Evolutionary conservation across 2,329 filamentous ascomycete species (phyloP), one percentile per base, ranked within the genome.

Genomic region (Elsinoe fawcettii): DNA sequence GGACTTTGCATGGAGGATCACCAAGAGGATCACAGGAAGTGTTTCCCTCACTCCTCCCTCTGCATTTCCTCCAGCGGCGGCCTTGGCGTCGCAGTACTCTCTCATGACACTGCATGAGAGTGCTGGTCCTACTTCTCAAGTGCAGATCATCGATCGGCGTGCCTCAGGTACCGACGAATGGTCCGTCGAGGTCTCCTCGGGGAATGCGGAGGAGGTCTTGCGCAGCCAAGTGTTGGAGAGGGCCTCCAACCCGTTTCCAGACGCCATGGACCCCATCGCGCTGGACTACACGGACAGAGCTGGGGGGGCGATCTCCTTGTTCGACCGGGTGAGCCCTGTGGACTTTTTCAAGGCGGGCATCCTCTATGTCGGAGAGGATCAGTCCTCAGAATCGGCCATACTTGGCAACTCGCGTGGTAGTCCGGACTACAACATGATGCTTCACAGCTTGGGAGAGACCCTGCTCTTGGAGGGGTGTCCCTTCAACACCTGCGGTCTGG

Each of bases 261-360:
- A 55, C 36, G 53, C 37, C 2, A 18, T 56, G 18, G 51, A 46
- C 12, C 34, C 54, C 8, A 43, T 51, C 22, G 25, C 58, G 22
- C 27, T 60, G n/a, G 41, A 54, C 5, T 47, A 36, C 5, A 57
- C n/a, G 8, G 67, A 70, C 34, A 59, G 61, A 11, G 79, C 81
- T 30, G 80, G 83, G 36, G 83, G 92, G 63, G 86, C 89, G 0
- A 85, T 99, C 37, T 81, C 81, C 36, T 78, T 83, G 11, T 95
- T 99, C 69, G 93, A 99, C 70, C 84, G 86, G 30, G 95, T 84
- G 62, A 87, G 92, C 36, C 91, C 90, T 7, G 86, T 99, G 3
- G 93, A 99, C 70, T 90, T 90, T 5, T 90, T 97, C 77, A 96
- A 96, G 71, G 87, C 96, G 41, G 93, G 93, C 14, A 87, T 99